Percentiles rank a stretch among this genome's conserved stretches.
Evolutionary conservation across 352 stramenopile genomes (phyloP).

Genomic region (Phytophthora sansomeana): DNA sequence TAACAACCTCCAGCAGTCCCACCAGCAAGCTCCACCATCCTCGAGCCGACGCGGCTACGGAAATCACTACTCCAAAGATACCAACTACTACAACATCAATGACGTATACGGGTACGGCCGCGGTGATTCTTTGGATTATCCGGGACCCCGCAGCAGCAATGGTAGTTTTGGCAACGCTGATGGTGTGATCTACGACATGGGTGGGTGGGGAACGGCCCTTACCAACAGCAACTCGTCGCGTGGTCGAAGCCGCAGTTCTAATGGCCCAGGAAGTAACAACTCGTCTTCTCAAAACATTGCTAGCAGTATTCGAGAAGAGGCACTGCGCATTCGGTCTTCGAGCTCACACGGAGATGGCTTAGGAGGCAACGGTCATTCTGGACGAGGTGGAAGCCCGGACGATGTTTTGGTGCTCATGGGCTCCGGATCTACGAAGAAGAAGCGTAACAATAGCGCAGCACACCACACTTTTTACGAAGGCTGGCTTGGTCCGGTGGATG

Average conservation of each 20-base stretch:
- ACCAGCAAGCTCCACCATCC: constrained; percentile 24
- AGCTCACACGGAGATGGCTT: constrained; percentile 46
- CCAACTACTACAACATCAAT: constrained; percentile 46
- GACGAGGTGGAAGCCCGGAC: constrained; percentile 33
- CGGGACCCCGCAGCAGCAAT: constrained; percentile 23
- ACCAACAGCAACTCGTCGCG: constrained; percentile 25
- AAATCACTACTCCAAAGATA: constrained; percentile 36
- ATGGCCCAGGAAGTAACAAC: constrained; percentile 15
- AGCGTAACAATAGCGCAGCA: constrained; percentile 25
- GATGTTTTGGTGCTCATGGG: constrained; percentile 40
- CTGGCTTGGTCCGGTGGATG: constrained; percentile 77
- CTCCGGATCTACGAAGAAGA: constrained; percentile 32
- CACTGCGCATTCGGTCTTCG: constrained; percentile 67
- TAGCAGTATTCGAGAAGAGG: constrained; percentile 78
- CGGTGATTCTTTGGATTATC: constrained; percentile 47
- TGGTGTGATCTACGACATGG: constrained; percentile 47
- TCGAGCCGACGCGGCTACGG: constrained; percentile 35
- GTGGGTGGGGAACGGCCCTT: constrained; percentile 38
- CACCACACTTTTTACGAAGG: constrained; percentile 71
- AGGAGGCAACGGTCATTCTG: constrained; percentile 33
- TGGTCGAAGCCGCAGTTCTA: constrained; percentile 33
- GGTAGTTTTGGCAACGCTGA: constrained; percentile 40
- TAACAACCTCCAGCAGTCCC: constrained; percentile 35
- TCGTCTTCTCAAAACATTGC: constrained; percentile 20
- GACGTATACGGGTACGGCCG: constrained; percentile 51